Evolutionary conservation across 257 asterid genomes (phyloP).

Genomic region (Verbena officinalis): DNA sequence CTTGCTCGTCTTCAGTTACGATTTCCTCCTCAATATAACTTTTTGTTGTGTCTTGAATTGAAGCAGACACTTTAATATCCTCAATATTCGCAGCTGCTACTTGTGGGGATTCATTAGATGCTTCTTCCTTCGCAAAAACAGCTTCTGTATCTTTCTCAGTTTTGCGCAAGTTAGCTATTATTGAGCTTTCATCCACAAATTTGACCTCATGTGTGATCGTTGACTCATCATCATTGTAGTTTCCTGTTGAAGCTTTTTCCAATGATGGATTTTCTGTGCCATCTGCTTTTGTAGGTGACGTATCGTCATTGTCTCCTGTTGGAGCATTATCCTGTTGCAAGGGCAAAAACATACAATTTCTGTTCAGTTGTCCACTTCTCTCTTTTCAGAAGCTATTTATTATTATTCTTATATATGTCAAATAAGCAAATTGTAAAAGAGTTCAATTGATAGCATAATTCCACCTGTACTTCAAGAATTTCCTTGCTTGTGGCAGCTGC

Average conservation of each 20-base stretch:
- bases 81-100: slow-evolving; percentile 16
- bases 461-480: slow-evolving; percentile 19
- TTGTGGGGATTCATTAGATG: slow-evolving; percentile 26
- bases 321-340: slow-evolving; percentile 28
- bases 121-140: slow-evolving; percentile 27
- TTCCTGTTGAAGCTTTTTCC: neutral
- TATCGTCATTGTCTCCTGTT: slow-evolving; percentile 17
- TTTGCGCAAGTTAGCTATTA: slow-evolving; percentile 5
- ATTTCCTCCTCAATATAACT: slow-evolving; percentile 11
- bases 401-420: neutral
- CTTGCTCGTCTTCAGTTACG: slow-evolving; percentile 15
- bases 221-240: slow-evolving; percentile 1
- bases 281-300: slow-evolving; percentile 20
- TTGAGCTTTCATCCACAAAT: slow-evolving; percentile 15
- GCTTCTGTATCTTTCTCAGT: slow-evolving; percentile 3
- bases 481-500: slow-evolving; percentile 14
- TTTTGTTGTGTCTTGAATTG: slow-evolving; percentile 26
- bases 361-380: slow-evolving; percentile 2
- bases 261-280: slow-evolving; percentile 24
- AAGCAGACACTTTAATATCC: slow-evolving; percentile 17
- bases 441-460: neutral
- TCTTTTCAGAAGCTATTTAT: slow-evolving; percentile 1
- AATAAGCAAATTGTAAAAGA: neutral
- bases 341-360: slow-evolving; percentile 11
- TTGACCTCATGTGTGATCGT: slow-evolving; percentile 1